A percentile compares a stretch with the other conserved stretches of the same genome.
phyloP scores from a whole-genome alignment of 352 stramenopile genomes.

The Sclerospora graminicola region DNA sequence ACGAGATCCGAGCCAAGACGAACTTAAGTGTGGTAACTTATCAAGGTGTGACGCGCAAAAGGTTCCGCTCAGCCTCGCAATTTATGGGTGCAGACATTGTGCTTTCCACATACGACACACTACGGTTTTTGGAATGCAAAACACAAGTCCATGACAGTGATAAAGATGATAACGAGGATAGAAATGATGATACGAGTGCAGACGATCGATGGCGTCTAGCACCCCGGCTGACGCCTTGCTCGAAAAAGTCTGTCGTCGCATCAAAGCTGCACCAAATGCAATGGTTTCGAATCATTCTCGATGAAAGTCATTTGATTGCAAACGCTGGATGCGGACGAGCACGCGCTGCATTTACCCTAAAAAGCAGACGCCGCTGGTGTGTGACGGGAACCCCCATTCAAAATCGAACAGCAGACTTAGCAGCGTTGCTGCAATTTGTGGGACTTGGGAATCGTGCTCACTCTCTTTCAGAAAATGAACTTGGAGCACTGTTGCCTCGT shows the following conservation, averaged over 20 bases:
- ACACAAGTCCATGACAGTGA: conserved; percentile 22
- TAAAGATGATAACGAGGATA: conserved; percentile 8
- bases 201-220: conserved; percentile 20
- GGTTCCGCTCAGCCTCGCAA: conserved; percentile 48
- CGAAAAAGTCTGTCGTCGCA: conserved; percentile 21
- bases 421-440: conserved; percentile 83
- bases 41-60: conserved; percentile 53
- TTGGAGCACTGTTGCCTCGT: conserved; percentile 62
- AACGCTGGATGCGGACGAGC: conserved; percentile 67
- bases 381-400: conserved; percentile 87
- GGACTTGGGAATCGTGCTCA: conserved; percentile 44
- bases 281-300: conserved; percentile 83
- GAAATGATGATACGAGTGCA: conserved; percentile 6
- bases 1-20: conserved; percentile 68
- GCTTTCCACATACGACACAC: conserved; percentile 72
- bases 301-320: conserved; percentile 86
- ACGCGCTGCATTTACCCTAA: conserved; percentile 46
- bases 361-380: conserved; percentile 72
- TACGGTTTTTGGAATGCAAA: conserved; percentile 65
- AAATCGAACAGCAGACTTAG: conserved; percentile 80
- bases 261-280: conserved; percentile 69
- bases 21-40: conserved; percentile 70
- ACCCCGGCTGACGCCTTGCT: conserved; percentile 16
- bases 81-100: conserved; percentile 77
- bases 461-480: conserved; percentile 42